A percentile compares a stretch with the other conserved stretches of the same genome.
These are phyloP conservation scores for Xerocomus nothofagi DNA, from an alignment of 1,284 basidiomycete genomes.

Conservation along the genomic window DNA sequence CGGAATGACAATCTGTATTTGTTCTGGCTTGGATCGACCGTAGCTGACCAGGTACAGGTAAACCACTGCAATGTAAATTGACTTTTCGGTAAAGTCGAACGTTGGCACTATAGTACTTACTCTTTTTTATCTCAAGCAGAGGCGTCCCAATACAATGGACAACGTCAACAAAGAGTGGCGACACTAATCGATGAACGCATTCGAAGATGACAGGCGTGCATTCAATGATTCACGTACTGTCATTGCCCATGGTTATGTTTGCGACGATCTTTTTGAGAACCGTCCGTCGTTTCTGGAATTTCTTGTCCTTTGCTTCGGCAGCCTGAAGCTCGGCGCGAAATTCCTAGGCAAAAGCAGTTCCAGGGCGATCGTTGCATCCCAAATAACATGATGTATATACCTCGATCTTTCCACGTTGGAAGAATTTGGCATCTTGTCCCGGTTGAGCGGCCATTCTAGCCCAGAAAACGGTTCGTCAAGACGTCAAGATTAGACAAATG, in stretches of 20 bases:
- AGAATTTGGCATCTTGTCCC: constrained; percentile 88
- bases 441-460: constrained; percentile 54
- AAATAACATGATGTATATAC: constrained; percentile 45
- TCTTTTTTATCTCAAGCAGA: constrained; percentile 97
- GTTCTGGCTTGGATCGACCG: constrained; percentile 84
- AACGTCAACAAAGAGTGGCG: constrained; percentile 86
- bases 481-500: constrained; percentile 1
- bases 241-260: constrained; percentile 95
- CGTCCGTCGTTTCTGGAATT: constrained; percentile 85
- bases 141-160: constrained; percentile 87
- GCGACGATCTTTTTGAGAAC: constrained; percentile 95
- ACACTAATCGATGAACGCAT: constrained; percentile 63
- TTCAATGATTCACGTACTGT: constrained; percentile 61
- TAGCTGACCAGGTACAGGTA: constrained; percentile 94
- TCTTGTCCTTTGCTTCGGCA: constrained; percentile 92
- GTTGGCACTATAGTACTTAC: constrained; percentile 46
- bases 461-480: not conserved
- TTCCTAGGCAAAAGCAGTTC: constrained; percentile 50
- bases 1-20: constrained; percentile 85
- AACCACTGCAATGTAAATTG: constrained; percentile 63
- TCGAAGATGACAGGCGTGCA: constrained; percentile 13
- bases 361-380: constrained; percentile 10
- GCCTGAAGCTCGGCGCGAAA: constrained; percentile 87
- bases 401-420: constrained; percentile 89
- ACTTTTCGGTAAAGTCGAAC: not conserved